Evolutionary conservation across 1,284 basidiomycete species (phyloP), one percentile per base, ranked within the genome.

Genomic region (Inonotus hispidus): DNA sequence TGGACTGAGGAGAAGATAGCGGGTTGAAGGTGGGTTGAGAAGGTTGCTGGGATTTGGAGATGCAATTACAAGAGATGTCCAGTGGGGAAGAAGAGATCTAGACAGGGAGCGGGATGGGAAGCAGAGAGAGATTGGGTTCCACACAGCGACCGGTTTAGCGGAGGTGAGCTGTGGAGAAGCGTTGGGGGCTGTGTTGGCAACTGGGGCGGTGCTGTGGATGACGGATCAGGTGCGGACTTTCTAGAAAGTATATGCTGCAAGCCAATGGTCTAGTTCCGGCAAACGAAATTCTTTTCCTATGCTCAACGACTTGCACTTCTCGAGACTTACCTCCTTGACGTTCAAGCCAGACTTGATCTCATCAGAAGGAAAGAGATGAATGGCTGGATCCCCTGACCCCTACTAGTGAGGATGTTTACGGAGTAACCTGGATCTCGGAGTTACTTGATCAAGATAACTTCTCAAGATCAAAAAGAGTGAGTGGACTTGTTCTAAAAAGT

Each of bases 91-190:
- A 68, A 41, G 70, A 70, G 53, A n/a, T n/a, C 84, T 88, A 82
- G 77, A 81, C 63, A 69, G 74, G 59, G 87, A 90, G 64, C 77
- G 77, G 64, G 73, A n/a, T n/a, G n/a, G n/a, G n/a, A n/a, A n/a
- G n/a, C n/a, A n/a, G n/a, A n/a, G n/a, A n/a, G n/a, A n/a, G 64
- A 73, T 78, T 11, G 78, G 83, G 59, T 69, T 66, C 41, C 69
- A 86, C n/a, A 19, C 75, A 80, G 66, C 64, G 70, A 53, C 73
- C n/a, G n/a, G 75, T 52, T 66, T 84, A 41, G 74, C 76, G 61
- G 73, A 78, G 5, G 62, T 82, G 64, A 75, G 74, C 62, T 77
- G 74, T 55, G 76, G 76, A 6, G 75, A 77, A 29, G n/a, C n/a
- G n/a, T n/a, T n/a, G n/a, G n/a, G n/a, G n/a, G n/a, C n/a, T 39